Percentiles rank a stretch among this genome's conserved stretches.
These are phyloP conservation scores for Ogataea populi-albae DNA, from an alignment of 805 yeast species.

Conservation along the genomic window DNA sequence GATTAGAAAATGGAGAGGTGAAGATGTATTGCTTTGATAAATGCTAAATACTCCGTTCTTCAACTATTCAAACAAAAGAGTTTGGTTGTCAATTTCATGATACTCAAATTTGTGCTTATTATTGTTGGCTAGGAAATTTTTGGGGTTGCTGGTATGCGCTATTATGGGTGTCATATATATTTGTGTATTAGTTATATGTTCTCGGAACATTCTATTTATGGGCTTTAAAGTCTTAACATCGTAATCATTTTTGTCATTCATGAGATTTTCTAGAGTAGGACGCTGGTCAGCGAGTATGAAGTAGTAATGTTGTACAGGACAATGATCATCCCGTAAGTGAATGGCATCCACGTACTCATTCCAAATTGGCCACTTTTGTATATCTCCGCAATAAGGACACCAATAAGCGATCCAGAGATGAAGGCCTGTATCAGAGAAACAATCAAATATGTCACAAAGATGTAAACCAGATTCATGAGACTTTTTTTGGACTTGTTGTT, in stretches of 20 bases:
- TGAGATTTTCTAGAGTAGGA: slow-evolving; percentile 33
- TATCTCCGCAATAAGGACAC: slow-evolving; percentile 68
- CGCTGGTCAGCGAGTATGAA: slow-evolving; percentile 58
- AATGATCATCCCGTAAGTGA: slow-evolving; percentile 72
- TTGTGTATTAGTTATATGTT: not conserved
- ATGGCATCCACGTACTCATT: slow-evolving; percentile 95
- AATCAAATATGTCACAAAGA: slow-evolving; percentile 45
- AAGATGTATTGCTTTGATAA: slow-evolving; percentile 74
- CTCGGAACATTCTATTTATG: not conserved
- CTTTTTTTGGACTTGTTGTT: slow-evolving; percentile 18
- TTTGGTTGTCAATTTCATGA: no score
- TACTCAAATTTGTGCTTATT: no score
- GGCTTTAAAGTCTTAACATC: no score
- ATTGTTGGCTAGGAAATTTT: no score
- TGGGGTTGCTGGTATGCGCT: not conserved
- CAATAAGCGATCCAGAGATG: slow-evolving; percentile 71
- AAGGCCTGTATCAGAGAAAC: slow-evolving; percentile 66
- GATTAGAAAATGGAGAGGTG: slow-evolving; percentile 86
- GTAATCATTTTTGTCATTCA: slow-evolving; percentile 5
- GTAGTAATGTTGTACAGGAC: slow-evolving; percentile 64
- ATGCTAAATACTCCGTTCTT: no score
- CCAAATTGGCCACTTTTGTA: slow-evolving; percentile 77
- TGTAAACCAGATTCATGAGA: slow-evolving; percentile 33
- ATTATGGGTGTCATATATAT: no score
- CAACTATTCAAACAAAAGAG: no score